Conservation (phyloP, 352 stramenopile species). For the Globisporangium okanoganense region DNA sequence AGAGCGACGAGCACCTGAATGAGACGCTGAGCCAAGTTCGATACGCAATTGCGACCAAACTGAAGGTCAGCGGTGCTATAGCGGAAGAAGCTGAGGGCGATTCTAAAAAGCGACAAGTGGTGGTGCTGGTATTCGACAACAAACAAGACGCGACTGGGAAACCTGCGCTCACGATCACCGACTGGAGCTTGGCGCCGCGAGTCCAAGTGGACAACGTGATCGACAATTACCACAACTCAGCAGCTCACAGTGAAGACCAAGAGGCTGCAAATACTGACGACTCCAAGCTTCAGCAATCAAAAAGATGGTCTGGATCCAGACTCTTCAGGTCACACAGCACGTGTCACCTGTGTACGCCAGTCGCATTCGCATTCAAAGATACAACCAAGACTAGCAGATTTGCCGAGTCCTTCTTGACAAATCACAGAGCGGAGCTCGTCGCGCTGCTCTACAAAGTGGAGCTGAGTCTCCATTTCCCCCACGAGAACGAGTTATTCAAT, state of each 20-base stretch:
- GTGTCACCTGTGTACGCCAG: slow-evolving; percentile 5
- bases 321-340: not conserved
- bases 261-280: not conserved
- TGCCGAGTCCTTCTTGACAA: not conserved
- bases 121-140: not conserved
- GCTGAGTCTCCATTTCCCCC: slow-evolving; percentile 4
- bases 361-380: not conserved
- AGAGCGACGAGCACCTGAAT: not conserved
- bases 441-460: slow-evolving; percentile 1
- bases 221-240: no score
- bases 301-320: not conserved
- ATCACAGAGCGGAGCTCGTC: not conserved
- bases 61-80: not conserved
- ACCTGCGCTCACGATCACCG: not conserved
- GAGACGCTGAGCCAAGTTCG: not conserved
- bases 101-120: not conserved
- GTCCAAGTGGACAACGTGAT: not conserved
- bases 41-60: not conserved
- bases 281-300: not conserved
- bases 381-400: not conserved
- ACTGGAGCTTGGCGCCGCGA: not conserved
- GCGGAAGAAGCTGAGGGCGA: no score
- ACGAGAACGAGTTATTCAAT: slow-evolving; percentile 4
- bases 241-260: not conserved
- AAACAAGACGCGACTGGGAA: not conserved